These are phyloP conservation scores for Knoxia roxburghii DNA, from an alignment of 257 asterid species.

Conservation along the genomic window DNA sequence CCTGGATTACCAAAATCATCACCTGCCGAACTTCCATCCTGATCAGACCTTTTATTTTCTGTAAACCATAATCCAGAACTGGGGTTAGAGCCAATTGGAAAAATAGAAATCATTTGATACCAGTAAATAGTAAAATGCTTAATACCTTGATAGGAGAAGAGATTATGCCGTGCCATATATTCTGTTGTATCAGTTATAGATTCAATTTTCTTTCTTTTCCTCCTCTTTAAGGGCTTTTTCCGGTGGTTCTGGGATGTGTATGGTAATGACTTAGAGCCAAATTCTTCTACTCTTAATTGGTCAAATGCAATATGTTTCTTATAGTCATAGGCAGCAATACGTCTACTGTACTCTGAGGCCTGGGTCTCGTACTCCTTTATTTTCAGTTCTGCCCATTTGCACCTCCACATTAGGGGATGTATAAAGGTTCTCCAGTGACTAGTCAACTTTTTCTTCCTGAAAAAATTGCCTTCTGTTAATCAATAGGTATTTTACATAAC, in stretches of 20 bases:
- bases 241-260: slow-evolving; percentile 30
- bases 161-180: slow-evolving; percentile 63
- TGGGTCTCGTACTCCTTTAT: slow-evolving; percentile 60
- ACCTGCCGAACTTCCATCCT: slow-evolving; percentile 44
- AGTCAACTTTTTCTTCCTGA: slow-evolving; percentile 79
- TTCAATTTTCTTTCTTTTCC: slow-evolving; percentile 68
- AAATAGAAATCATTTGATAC: not conserved
- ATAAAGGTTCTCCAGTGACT: slow-evolving; percentile 79
- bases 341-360: slow-evolving; percentile 50
- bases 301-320: slow-evolving; percentile 36
- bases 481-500: not conserved
- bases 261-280: slow-evolving; percentile 56
- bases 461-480: slow-evolving; percentile 13
- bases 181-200: slow-evolving; percentile 39
- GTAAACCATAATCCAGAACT: slow-evolving; percentile 17
- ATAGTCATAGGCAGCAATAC: slow-evolving; percentile 35
- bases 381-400: slow-evolving; percentile 84
- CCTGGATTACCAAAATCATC: slow-evolving; percentile 69
- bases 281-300: slow-evolving; percentile 39
- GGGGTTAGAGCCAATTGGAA: not conserved
- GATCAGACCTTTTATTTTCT: slow-evolving; percentile 61
- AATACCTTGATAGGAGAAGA: slow-evolving; percentile 64
- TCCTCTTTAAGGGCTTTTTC: slow-evolving; percentile 56
- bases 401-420: slow-evolving; percentile 88
- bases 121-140: slow-evolving; percentile 4